These are phyloP conservation scores for Pseudonitzschia pungens DNA, from an alignment of 108 stramenopile species.

Conservation along the genomic window DNA sequence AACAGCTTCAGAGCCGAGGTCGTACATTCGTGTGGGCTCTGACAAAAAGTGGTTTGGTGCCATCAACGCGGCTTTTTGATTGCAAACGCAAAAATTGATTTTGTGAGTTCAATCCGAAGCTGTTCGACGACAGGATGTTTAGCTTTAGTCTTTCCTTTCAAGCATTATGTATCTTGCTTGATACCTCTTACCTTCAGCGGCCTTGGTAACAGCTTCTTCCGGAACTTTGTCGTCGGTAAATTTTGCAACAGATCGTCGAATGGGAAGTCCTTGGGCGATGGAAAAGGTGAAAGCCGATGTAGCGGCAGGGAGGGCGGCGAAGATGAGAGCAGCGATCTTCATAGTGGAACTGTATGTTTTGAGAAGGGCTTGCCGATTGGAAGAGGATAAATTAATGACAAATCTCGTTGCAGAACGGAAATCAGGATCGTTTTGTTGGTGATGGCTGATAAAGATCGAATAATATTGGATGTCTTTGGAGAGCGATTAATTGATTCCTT, in stretches of 20 bases:
- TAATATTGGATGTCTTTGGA: not conserved
- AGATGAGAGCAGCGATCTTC: not conserved
- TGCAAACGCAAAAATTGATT: not conserved
- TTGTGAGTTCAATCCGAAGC: not conserved
- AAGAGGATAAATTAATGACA: not conserved
- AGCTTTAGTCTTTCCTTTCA: not conserved
- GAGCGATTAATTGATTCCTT: not conserved
- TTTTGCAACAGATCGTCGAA: constrained; percentile 3
- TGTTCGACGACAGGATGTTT: not conserved
- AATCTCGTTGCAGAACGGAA: not conserved
- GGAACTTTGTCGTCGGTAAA: constrained; percentile 12
- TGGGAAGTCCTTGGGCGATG: constrained; percentile 1
- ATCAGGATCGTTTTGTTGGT: not conserved
- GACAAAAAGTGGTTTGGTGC: constrained; percentile 5
- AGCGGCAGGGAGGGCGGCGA: constrained; percentile 1
- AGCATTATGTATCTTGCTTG: not conserved
- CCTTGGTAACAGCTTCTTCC: constrained; percentile 7
- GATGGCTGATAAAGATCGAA: not conserved
- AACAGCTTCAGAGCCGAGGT: constrained; percentile 1
- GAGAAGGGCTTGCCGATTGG: not conserved
- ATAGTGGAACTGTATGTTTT: not conserved
- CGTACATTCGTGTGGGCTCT: constrained; percentile 4
- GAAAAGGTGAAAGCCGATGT: constrained; percentile 10
- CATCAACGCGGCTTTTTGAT: constrained; percentile 1
- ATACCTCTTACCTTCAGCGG: not conserved